Percentiles rank a stretch among this genome's conserved stretches.
phyloP scores from a whole-genome alignment of 2,329 filamentous ascomycete species.

The Lachnellula subtilissima region DNA sequence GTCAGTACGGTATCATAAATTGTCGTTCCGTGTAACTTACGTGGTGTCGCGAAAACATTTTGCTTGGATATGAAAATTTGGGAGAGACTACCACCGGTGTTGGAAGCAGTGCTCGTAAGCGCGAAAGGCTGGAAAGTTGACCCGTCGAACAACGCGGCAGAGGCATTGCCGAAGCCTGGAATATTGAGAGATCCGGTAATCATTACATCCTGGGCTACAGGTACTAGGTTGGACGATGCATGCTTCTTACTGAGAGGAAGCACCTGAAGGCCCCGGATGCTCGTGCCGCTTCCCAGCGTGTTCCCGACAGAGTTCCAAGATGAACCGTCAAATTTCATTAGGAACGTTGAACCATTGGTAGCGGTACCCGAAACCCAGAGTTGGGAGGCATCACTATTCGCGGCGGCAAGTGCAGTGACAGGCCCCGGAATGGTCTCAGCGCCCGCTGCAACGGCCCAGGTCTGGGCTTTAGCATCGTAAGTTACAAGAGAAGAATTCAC shows the following conservation, averaged over 20 bases:
- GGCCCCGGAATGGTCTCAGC: constrained; percentile 70
- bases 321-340: constrained; percentile 76
- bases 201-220: constrained; percentile 66
- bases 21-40: constrained; percentile 43
- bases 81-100: constrained; percentile 67
- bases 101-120: constrained; percentile 64
- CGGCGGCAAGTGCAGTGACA: constrained; percentile 69
- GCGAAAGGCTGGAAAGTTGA: constrained; percentile 73
- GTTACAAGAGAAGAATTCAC: constrained; percentile 63
- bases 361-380: constrained; percentile 79
- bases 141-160: constrained; percentile 84
- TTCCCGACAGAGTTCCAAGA: constrained; percentile 64
- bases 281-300: constrained; percentile 58
- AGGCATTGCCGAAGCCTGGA: constrained; percentile 71
- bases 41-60: constrained; percentile 63
- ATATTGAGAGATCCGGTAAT: constrained; percentile 80
- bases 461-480: constrained; percentile 63
- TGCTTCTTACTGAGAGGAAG: constrained; percentile 69
- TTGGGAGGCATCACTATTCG: constrained; percentile 64
- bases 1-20: constrained; percentile 17
- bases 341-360: constrained; percentile 63
- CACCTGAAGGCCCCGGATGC: constrained; percentile 76
- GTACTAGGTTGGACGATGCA: constrained; percentile 56
- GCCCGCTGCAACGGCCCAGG: constrained; percentile 61
- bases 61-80: constrained; percentile 78